Evolutionary conservation across 2,329 filamentous ascomycete species (phyloP), one percentile per base, ranked within the genome.

Genomic region (Aspergillus fructus): DNA sequence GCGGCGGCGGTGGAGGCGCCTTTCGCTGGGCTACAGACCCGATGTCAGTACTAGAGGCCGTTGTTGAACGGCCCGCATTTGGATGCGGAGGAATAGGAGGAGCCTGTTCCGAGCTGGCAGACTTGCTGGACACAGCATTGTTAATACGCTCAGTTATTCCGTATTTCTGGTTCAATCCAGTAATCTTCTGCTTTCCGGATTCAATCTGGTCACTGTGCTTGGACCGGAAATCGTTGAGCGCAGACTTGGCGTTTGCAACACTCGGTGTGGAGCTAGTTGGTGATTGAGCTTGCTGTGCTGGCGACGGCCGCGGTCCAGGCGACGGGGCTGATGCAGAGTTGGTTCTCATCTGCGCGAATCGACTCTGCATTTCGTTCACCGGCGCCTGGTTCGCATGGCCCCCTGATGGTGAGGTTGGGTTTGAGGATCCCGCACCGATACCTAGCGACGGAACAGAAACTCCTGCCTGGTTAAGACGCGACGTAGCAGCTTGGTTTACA

Each of bases 391-490:
- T 56, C 4, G 53, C 52, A 33, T 76, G 67, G 17, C 62, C 60
- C 43, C 58, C 56, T 43, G 59, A 40, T 12, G 64, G 56, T 9
- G 62, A 59, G 53, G 60, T 13, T 64, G 69, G 59, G 66, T 55
- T 30, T 17, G 57, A 55, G 37, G 71, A 46, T 30, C 33, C 54
- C 75, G 47, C 68, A 4, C 85, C 87, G 59, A 96, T 96, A 5
- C 89, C 89, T 4, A 96, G 78, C 0, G 83, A 89, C 0, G 91
- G 88, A 0, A 96, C 90, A 0, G 87, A 89, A 5, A 96, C 81
- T 1, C 92, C 92, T 1, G 90, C 87, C 39, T 85, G 83, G 11
- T 87, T 85, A 8, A 97, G 80, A 42, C 90, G 83, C 57, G 77
- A 81, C 55, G 88, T 71, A 5, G 91, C 87, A 5, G 80, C 83